Evolutionary conservation across 176 grass and related monocot genomes (phyloP), one percentile per base, ranked within the genome.

Genomic region (Oryza coarctata): DNA sequence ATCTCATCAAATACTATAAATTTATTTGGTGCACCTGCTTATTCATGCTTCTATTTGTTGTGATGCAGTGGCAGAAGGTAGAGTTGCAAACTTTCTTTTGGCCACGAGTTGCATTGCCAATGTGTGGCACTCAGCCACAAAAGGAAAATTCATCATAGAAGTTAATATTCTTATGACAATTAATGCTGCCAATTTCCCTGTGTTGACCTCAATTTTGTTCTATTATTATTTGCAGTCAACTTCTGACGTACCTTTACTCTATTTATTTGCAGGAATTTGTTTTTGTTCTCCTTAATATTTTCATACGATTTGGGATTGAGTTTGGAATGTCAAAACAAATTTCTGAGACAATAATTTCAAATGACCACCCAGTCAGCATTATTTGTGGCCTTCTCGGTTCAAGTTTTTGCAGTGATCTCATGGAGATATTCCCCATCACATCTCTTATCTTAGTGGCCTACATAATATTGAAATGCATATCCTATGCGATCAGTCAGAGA

Each of bases 31-130:
- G 20, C 65, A 74, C 69, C 20, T 67, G 38, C 38, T 89, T 6
- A 83, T 86, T 85, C 29, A 10, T 32, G 12, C 64, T 10, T 40
- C 39, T 67, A 5, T 92, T 69, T 80, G 45, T 83, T 87, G 25
- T 81, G 73, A 80, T 30, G 45, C 83, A 98, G 95, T 95, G 90
- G 82, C 90, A 84, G 95, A 98, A 90, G 95, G 95, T 82, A 93
- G 84, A 69, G 92, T 98, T 70, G 92, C 90, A 58, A 89, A 89
- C 80, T 98, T 98, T 82, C 86, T 98, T 85, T 88, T 98, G 76
- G 90, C 92, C 41, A 91, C 95, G 2, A 93, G 86, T 88, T 89
- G 84, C 85, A 89, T 94, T 76, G 40, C 75, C 29, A 86, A 70
- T 65, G 60, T 86, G 69, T 85, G 88, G 84, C 63, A 71, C 71